phyloP scores from a whole-genome alignment of 2,329 filamentous ascomycete genomes.

The Penicillium psychrosexuale region DNA sequence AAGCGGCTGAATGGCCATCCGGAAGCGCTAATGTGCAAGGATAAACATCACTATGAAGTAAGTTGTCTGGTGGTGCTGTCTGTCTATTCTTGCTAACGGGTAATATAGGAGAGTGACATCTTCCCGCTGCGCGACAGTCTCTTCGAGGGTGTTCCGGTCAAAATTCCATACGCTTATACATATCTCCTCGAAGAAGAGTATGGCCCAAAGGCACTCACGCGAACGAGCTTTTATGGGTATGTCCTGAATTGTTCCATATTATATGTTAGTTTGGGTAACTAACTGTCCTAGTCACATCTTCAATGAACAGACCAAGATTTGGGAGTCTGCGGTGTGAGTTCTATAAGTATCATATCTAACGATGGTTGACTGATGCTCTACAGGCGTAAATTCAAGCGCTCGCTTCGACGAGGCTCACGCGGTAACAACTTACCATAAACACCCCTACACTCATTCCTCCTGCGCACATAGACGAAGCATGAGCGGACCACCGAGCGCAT shows the following conservation, averaged over 20 bases:
- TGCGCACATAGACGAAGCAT: neutral
- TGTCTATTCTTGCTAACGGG: neutral
- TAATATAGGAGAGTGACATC: slow-evolving; percentile 48
- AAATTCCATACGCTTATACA: slow-evolving; percentile 57
- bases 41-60: slow-evolving; percentile 53
- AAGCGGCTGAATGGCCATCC: too few relatives aligned
- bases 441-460: slow-evolving; percentile 1
- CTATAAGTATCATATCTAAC: neutral
- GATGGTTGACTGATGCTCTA: neutral
- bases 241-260: slow-evolving; percentile 1
- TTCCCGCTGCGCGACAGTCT: slow-evolving; percentile 55
- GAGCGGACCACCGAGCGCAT: neutral
- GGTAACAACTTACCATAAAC: slow-evolving; percentile 5
- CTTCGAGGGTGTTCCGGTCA: slow-evolving; percentile 54
- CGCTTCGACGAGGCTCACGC: slow-evolving; percentile 7
- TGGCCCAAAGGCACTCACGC: slow-evolving; percentile 48
- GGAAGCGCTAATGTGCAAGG: slow-evolving; percentile 52
- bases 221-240: slow-evolving; percentile 45
- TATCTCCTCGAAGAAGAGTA: slow-evolving; percentile 56
- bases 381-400: neutral
- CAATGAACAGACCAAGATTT: slow-evolving; percentile 31
- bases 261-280: neutral
- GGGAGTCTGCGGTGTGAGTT: slow-evolving; percentile 26
- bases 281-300: slow-evolving; percentile 32
- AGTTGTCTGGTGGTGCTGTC: slow-evolving; percentile 4